Conservation (phyloP, 2,329 filamentous ascomycete species). For the Aspergillus melleus region DNA sequence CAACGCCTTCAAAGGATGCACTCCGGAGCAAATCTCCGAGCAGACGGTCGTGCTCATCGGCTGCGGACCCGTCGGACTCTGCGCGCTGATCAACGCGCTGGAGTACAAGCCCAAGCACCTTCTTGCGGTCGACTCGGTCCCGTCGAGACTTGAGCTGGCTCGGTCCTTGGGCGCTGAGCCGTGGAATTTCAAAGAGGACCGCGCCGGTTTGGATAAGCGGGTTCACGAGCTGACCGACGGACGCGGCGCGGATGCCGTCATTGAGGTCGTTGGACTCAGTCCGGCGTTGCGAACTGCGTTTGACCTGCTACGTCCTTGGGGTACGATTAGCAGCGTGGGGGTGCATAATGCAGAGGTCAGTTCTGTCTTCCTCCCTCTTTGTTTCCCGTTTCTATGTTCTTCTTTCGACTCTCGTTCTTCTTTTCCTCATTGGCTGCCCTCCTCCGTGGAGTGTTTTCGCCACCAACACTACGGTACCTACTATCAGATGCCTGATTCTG, state of each 20-base stretch:
- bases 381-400: background rate
- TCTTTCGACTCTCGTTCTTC: background rate
- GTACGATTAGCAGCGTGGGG: conserved; percentile 71
- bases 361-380: background rate
- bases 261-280: conserved; percentile 74
- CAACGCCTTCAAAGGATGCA: conserved; percentile 70
- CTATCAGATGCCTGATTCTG: conserved; percentile 13
- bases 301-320: conserved; percentile 70
- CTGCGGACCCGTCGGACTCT: conserved; percentile 82
- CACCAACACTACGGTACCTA: background rate
- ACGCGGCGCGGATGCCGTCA: conserved; percentile 79
- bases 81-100: conserved; percentile 75
- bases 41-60: conserved; percentile 78
- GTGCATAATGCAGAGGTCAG: conserved; percentile 71
- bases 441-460: background rate
- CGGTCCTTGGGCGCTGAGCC: conserved; percentile 75
- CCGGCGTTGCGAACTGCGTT: conserved; percentile 69
- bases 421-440: background rate
- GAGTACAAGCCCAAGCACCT: conserved; percentile 73
- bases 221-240: conserved; percentile 76
- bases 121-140: conserved; percentile 77
- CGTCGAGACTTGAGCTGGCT: conserved; percentile 72
- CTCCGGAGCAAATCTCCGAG: conserved; percentile 58
- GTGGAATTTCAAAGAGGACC: conserved; percentile 72
- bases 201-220: conserved; percentile 63